Percentiles rank a stretch among this genome's conserved stretches.
Evolutionary conservation across 2,329 filamentous ascomycete genomes (phyloP).

Genomic region (Ascochyta fabae): DNA sequence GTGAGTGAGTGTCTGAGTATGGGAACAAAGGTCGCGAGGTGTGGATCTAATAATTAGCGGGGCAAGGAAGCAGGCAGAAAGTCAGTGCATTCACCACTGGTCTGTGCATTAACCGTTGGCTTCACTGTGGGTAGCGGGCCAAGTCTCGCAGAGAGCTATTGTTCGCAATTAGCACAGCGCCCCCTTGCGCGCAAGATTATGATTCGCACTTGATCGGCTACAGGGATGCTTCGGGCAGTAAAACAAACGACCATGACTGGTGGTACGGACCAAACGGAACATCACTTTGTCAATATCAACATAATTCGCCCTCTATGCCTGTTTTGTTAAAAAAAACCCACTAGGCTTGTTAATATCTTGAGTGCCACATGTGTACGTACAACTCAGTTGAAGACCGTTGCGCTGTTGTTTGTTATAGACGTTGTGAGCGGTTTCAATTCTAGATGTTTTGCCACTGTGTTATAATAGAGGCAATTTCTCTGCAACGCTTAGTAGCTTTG

Average conservation of each 20-base stretch:
- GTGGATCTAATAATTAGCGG: conserved; percentile 12
- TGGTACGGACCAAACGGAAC: not conserved
- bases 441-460: not conserved
- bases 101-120: conserved; percentile 8
- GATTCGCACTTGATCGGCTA: not conserved
- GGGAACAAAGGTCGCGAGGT: conserved; percentile 9
- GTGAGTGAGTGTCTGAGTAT: conserved; percentile 13
- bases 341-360: not conserved
- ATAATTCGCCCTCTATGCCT: not conserved
- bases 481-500: not conserved
- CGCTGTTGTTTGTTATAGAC: no score
- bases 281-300: not conserved
- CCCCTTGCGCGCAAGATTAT: not conserved
- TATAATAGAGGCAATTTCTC: not conserved
- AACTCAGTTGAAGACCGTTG: not conserved
- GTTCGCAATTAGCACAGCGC: not conserved
- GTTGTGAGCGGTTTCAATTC: no score
- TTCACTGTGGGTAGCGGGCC: not conserved
- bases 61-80: not conserved
- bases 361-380: not conserved
- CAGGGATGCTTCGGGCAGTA: not conserved
- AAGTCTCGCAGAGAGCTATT: not conserved
- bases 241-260: not conserved
- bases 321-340: not conserved
- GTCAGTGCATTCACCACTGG: conserved; percentile 10